phyloP scores from a whole-genome alignment of 192 early-diverging fungal genomes.

The Spizellomyces punctatus region DNA sequence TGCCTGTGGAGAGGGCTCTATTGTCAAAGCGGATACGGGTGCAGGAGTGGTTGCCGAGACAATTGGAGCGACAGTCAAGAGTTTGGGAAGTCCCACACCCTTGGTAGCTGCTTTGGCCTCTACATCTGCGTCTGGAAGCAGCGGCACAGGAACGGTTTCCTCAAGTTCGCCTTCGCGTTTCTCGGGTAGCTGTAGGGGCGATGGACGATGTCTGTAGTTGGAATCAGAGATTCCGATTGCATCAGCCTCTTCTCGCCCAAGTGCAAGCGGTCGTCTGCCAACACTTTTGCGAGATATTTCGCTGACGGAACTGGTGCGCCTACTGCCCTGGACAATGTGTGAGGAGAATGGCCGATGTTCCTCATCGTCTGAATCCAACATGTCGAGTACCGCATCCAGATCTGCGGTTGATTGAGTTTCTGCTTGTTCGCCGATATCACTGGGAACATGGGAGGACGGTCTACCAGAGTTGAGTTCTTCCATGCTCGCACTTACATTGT shows the following conservation, averaged over 20 bases:
- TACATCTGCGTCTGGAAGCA: neutral
- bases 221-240: no score
- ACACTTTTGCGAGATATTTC: no score
- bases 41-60: conserved; percentile 29
- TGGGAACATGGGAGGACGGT: no score
- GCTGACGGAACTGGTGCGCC: no score
- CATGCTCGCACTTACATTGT: no score
- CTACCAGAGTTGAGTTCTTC: no score
- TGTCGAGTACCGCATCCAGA: neutral
- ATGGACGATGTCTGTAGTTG: neutral
- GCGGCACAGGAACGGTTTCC: neutral
- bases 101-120: no score
- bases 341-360: neutral
- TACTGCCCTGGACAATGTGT: neutral
- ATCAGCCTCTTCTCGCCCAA: no score
- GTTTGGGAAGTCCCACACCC: neutral
- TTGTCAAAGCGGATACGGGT: conserved; percentile 12
- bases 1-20: conserved; percentile 9
- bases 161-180: neutral
- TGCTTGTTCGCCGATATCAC: no score
- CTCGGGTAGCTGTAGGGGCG: neutral
- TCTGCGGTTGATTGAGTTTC: neutral
- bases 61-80: conserved; percentile 1
- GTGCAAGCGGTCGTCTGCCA: no score
- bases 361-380: neutral